Evolutionary conservation across 257 asterid genomes (phyloP).

Genomic region (Nyctanthes arbortristis): DNA sequence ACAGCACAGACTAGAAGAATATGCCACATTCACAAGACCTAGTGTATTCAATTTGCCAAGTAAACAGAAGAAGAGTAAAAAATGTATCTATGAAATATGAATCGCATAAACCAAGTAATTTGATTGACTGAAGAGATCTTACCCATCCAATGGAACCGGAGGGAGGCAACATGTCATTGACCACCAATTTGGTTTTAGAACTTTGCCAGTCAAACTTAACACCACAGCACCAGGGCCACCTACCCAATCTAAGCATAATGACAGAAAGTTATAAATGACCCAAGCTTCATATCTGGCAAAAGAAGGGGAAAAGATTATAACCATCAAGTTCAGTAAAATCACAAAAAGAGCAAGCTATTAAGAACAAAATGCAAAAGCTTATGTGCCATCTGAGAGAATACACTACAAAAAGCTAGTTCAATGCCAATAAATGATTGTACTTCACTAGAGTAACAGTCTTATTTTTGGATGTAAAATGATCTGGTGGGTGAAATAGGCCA

Average conservation of each 20-base stretch:
- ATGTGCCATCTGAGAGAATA: not conserved
- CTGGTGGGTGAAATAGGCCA: not conserved
- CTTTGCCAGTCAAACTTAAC: constrained; percentile 77
- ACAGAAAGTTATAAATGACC: constrained; percentile 97
- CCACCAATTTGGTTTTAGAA: constrained; percentile 86
- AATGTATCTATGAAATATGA: not conserved
- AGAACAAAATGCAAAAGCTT: constrained; percentile 5
- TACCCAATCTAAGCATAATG: constrained; percentile 98
- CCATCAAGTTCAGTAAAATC: constrained; percentile 10
- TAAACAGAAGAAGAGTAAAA: constrained; percentile 4
- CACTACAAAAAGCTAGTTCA: constrained; percentile 8
- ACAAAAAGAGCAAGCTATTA: constrained; percentile 1
- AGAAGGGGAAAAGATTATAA: constrained; percentile 31
- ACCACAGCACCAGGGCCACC: constrained; percentile 99
- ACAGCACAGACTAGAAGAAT: constrained; percentile 10
- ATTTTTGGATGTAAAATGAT: not conserved
- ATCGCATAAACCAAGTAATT: constrained; percentile 7
- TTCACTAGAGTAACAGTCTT: not conserved
- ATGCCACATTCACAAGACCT: constrained; percentile 1
- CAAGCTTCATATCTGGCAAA: constrained; percentile 92
- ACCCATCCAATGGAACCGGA: constrained; percentile 92
- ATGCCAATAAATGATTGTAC: not conserved
- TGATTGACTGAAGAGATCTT: constrained; percentile 35
- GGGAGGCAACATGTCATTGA: constrained; percentile 93
- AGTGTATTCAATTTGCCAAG: not conserved